phyloP scores from a whole-genome alignment of 345 rosid species.

The Raphanus raphanistrum region DNA sequence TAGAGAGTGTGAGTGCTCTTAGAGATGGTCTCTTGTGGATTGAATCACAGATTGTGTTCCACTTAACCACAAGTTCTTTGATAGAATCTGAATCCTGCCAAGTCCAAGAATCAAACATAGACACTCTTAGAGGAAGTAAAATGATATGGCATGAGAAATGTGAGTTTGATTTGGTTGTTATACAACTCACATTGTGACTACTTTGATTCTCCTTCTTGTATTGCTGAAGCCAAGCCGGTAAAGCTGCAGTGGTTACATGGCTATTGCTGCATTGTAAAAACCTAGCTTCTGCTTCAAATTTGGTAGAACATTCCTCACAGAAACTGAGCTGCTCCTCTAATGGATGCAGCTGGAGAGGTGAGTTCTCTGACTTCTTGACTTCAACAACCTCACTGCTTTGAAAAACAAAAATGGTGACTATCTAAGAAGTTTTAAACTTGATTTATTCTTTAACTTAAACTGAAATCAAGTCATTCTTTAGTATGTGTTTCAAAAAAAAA shows the following conservation, averaged over 20 bases:
- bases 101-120: constrained; percentile 24
- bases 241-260: constrained; percentile 46
- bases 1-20: constrained; percentile 55
- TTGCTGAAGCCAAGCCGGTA: constrained; percentile 83
- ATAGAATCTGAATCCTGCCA: constrained; percentile 52
- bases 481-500: no score
- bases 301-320: constrained; percentile 51
- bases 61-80: constrained; percentile 58
- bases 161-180: background rate
- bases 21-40: constrained; percentile 50
- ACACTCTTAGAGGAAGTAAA: background rate
- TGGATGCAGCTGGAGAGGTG: constrained; percentile 39
- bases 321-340: constrained; percentile 46
- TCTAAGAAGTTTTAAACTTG: background rate
- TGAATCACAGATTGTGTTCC: constrained; percentile 65
- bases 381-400: constrained; percentile 30
- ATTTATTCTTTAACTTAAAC: background rate
- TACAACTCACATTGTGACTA: constrained; percentile 33
- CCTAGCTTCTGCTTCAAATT: constrained; percentile 53
- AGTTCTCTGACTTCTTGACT: constrained; percentile 46
- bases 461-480: background rate
- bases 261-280: constrained; percentile 36
- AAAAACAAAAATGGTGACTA: constrained; percentile 6
- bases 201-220: constrained; percentile 61
- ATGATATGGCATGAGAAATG: background rate